Percentiles rank a stretch among this genome's conserved stretches.
phyloP scores from a whole-genome alignment of 768 basidiomycete species.

The Pholiota conissans region DNA sequence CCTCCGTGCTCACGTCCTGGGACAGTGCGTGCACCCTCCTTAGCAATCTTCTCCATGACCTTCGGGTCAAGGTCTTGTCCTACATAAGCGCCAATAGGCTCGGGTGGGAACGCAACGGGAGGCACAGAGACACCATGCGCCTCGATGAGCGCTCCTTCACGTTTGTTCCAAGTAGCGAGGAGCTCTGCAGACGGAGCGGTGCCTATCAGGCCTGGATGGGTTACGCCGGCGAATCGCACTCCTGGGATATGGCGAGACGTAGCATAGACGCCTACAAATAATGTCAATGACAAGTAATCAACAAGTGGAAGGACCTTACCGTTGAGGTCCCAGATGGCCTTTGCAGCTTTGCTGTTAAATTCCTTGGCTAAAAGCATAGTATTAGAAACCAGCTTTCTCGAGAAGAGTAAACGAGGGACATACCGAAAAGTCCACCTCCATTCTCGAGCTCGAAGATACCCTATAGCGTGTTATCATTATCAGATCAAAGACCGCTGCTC shows the following conservation, averaged over 20 bases:
- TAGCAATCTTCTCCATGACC: slow-evolving; percentile 51
- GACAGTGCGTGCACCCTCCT: slow-evolving; percentile 72
- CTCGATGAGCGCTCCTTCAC: slow-evolving; percentile 66
- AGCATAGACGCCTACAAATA: slow-evolving; percentile 58
- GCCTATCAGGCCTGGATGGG: slow-evolving; percentile 76
- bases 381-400: not conserved
- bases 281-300: not conserved
- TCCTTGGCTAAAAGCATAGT: slow-evolving; percentile 46
- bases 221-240: slow-evolving; percentile 76
- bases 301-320: slow-evolving; percentile 32
- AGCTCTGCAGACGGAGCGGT: slow-evolving; percentile 76
- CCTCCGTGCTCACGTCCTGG: slow-evolving; percentile 83
- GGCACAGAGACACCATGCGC: slow-evolving; percentile 52
- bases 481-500: not conserved
- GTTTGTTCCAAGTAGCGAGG: slow-evolving; percentile 72
- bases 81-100: slow-evolving; percentile 60
- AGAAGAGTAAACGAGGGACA: not conserved
- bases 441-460: slow-evolving; percentile 76
- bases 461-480: slow-evolving; percentile 26
- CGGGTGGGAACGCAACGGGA: slow-evolving; percentile 66
- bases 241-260: slow-evolving; percentile 78
- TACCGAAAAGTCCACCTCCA: slow-evolving; percentile 72
- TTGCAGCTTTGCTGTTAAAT: slow-evolving; percentile 69
- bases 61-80: slow-evolving; percentile 59
- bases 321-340: slow-evolving; percentile 82